Base-by-base conservation (phyloP, 2,329 filamentous ascomycete genomes). In the Aspergillus bombycis region DNA sequence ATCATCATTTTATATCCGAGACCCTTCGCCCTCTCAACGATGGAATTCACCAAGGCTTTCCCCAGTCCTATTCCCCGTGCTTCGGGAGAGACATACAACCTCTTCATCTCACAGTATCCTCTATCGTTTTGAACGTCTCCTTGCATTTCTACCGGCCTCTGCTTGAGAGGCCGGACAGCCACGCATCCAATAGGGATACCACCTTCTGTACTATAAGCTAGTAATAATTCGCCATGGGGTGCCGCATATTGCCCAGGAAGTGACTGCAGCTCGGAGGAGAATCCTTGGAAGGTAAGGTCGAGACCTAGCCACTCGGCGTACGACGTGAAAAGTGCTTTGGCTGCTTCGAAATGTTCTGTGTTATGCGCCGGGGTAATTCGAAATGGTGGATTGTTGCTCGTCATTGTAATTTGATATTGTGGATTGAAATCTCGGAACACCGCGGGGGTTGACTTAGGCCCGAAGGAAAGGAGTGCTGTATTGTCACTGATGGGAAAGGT, bases 201-300 rank as follows among this genome's bases (percentile, higher is more conserved):
- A 6, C 65, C 59, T 26, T 62, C 58, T n/a, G 66, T 63, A 34
- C 66, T 63, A 57, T 71, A 71, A 3, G 88, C 78, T 23, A 86
- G 78, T 0, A 88, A 71, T 26, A 79, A 77, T 2, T 85, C 86
- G 4, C 75, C 76, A 3, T 78, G 75, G 2, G 77, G 73, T 4
- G 76, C 71, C 0, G 79, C 72, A 70, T 88, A 88, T 70, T 83
- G 83, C 1, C 85, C 86, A 0, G 86, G 86, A 19, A 89, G 74
- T 10, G 72, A 76, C 8, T 79, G 75, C 23, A 89, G 76, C 71
- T 89, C 86, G 11, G 77, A 70, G 11, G 78, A 70, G 73, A 87
- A 88, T 63, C 80, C 77, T 72, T 89, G 86, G 69, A 86, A 89
- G 12, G 80, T 78, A 41, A 88, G 83, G 67, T 86, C 85, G 58